phyloP scores from a whole-genome alignment of 1,139 yeast species.

The Fermentozyma sake region DNA sequence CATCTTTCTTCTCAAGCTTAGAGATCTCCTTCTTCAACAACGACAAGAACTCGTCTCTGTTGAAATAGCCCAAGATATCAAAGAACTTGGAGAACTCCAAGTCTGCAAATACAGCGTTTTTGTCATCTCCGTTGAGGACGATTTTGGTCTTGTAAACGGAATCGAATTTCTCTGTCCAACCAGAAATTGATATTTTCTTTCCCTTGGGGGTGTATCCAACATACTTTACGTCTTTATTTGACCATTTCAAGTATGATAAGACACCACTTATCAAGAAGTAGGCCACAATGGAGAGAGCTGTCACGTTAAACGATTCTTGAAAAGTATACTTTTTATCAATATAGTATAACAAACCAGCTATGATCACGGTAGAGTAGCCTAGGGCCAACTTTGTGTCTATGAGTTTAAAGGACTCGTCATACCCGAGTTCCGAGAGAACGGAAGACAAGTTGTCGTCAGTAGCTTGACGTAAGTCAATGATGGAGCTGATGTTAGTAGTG shows the following conservation, averaged over 20 bases:
- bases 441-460: constrained; percentile 46
- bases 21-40: constrained; percentile 26
- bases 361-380: constrained; percentile 62
- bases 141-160: constrained; percentile 40
- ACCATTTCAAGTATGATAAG: constrained; percentile 45
- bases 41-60: constrained; percentile 32
- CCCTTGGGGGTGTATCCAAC: constrained; percentile 44
- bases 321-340: constrained; percentile 60
- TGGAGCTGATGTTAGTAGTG: constrained; percentile 25
- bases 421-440: constrained; percentile 55
- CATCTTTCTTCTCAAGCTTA: constrained; percentile 7
- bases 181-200: constrained; percentile 32
- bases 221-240: constrained; percentile 56
- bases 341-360: constrained; percentile 63
- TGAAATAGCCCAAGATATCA: constrained; percentile 44
- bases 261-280: constrained; percentile 51
- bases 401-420: constrained; percentile 51
- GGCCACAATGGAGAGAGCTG: constrained; percentile 38
- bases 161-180: constrained; percentile 38
- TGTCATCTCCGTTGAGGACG: constrained; percentile 21
- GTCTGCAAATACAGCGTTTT: constrained; percentile 14
- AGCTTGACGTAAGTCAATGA: constrained; percentile 43
- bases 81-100: constrained; percentile 43
- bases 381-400: constrained; percentile 63
- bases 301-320: constrained; percentile 30